Base-by-base conservation (phyloP, 345 rosid genomes). In the Rubroshorea leprosula region DNA sequence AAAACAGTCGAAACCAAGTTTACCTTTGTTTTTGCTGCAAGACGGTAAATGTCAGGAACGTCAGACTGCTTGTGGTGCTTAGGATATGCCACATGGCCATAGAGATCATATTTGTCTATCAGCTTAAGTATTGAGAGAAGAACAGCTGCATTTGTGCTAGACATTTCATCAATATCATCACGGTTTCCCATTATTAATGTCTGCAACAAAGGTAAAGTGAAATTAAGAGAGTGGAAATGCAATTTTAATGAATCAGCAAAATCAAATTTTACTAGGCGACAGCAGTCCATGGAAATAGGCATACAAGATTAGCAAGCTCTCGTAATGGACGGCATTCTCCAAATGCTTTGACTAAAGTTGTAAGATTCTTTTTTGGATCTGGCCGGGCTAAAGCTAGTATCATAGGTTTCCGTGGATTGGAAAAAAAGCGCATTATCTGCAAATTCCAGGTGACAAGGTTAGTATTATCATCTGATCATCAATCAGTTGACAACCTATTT, bases 351-450 rank as follows among this genome's bases (percentile, higher is more conserved):
- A 87, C 89, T 76, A 84, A 72, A 67, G 89, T 82, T 14, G 89
- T 80, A 58, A 84, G 74, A 61, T 87, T 84, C 81, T 87, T 87
- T 64, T 87, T 84, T 52, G 95, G 95, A 77, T 87, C 95, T 48
- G 91, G 85, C 53, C 95, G 71, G 58, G 95, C 95, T 72, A 87
- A 87, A 55, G 91, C 95, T 21, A 87, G 91, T 57, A 87, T 80
- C 91, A 87, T 82, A 13, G 91, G 95, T 62, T 87, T 87, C 49
- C 77, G 83, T 8, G 95, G 82, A 68, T 84, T 87, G 27, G 95
- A 65, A 58, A 87, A 87, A 77, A 87, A 87, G 14, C 79, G 90
- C 95, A 84, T 87, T 50, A 87, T 80, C 91, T 87, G 85, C 68
- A 70, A 56, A 63, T 66, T 63, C 4, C 54, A 19, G 21, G 27